Evolutionary conservation across 176 grass and related monocot genomes (phyloP).

Genomic region (Oryza punctata): DNA sequence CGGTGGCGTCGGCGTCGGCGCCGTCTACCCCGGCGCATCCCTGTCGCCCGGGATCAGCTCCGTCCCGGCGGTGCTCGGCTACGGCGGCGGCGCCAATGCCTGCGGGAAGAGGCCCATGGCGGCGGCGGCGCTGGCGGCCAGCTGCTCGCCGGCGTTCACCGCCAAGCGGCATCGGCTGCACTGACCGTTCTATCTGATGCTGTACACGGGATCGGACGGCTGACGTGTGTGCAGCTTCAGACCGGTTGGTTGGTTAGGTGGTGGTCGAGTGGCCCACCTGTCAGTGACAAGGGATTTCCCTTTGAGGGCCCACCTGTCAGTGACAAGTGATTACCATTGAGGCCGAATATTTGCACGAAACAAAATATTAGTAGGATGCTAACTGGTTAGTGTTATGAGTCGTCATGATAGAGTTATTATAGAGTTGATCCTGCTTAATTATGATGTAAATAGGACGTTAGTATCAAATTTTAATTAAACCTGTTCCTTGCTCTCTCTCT

Average conservation of each 20-base stretch:
- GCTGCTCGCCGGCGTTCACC: constrained; percentile 36
- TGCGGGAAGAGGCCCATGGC: constrained; percentile 48
- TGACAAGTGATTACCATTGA: not conserved
- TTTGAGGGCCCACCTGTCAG: not conserved
- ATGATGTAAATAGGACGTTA: constrained; percentile 43
- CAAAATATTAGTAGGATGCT: constrained; percentile 32
- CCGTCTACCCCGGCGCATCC: not conserved
- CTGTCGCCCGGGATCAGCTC: not conserved
- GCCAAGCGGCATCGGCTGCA: constrained; percentile 55
- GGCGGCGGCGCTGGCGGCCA: constrained; percentile 1
- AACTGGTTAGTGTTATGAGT: constrained; percentile 42
- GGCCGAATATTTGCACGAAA: not conserved
- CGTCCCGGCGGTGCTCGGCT: not conserved
- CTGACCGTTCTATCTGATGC: constrained; percentile 13
- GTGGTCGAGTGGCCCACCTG: not conserved
- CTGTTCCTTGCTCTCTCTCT: not conserved
- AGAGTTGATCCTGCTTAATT: constrained; percentile 23
- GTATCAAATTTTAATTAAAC: not conserved
- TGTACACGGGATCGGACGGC: not conserved
- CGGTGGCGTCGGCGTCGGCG: too few species aligned
- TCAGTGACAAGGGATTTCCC: not conserved
- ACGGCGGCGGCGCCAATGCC: not conserved
- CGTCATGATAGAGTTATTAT: constrained; percentile 39
- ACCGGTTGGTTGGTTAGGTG: not conserved
- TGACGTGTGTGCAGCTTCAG: not conserved